Percentiles rank a stretch among this genome's conserved stretches.
phyloP scores from a whole-genome alignment of 129 eudicot genomes.

The Saposhnikovia divaricata region DNA sequence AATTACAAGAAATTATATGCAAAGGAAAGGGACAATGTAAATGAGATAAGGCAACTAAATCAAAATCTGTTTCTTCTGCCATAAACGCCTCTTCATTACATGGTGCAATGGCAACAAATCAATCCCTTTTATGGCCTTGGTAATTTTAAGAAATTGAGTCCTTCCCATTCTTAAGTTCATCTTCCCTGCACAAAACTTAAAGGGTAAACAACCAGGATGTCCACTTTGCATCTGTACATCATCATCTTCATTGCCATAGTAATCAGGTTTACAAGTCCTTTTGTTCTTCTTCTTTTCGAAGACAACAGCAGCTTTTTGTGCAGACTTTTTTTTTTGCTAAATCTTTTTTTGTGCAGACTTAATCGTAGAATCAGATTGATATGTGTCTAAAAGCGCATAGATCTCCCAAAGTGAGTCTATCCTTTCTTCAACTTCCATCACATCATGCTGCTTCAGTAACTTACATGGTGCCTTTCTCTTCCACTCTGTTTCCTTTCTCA shows the following conservation, averaged over 20 bases:
- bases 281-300: not conserved
- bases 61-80: not conserved
- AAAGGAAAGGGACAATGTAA: not conserved
- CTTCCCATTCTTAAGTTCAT: not conserved
- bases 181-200: not conserved
- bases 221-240: not conserved
- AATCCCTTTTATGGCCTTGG: not conserved
- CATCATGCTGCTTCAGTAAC: constrained; percentile 35
- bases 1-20: not conserved
- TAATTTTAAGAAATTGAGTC: not conserved
- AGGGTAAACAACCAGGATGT: not conserved
- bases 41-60: not conserved
- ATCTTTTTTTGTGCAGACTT: not conserved
- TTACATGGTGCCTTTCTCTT: constrained; percentile 45
- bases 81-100: not conserved
- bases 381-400: not conserved
- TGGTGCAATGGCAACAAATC: not conserved
- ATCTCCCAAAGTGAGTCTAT: not conserved
- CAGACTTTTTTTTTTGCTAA: too few relatives aligned
- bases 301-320: not conserved
- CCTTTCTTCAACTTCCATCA: constrained; percentile 26
- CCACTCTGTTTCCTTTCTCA: constrained; percentile 77
- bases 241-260: not conserved
- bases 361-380: not conserved
- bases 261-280: not conserved